Conservation (phyloP, 2,329 filamentous ascomycete species). For the Alternaria brassicae region DNA sequence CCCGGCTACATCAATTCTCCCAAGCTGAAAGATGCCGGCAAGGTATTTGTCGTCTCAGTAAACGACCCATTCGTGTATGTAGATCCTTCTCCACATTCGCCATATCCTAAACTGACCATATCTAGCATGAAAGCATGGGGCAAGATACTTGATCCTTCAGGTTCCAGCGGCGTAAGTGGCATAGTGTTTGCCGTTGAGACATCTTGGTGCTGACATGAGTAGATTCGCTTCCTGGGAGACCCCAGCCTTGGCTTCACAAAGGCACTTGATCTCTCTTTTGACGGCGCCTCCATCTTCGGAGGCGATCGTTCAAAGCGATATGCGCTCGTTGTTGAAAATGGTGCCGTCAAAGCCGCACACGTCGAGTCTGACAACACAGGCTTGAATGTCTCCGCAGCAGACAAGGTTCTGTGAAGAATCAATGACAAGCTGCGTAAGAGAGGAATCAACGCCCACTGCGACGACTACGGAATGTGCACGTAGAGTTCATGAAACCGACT, state of each 20-base stretch:
- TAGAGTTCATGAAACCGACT: not conserved
- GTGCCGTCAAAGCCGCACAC: conserved; percentile 80
- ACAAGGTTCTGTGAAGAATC: conserved; percentile 37
- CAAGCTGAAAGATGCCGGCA: conserved; percentile 77
- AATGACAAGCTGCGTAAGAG: not conserved
- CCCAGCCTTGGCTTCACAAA: conserved; percentile 81
- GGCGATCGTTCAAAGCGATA: conserved; percentile 86
- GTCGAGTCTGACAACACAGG: conserved; percentile 91
- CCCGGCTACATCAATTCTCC: conserved; percentile 85
- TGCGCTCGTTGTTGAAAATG: conserved; percentile 80
- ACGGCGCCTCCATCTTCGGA: conserved; percentile 80
- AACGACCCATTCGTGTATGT: conserved; percentile 94
- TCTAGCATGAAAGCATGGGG: conserved; percentile 88
- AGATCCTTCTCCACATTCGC: not conserved
- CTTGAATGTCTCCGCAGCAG: conserved; percentile 61
- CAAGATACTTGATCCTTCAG: conserved; percentile 75
- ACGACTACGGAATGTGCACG: not conserved
- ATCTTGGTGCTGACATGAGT: conserved; percentile 17
- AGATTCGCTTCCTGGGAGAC: conserved; percentile 91
- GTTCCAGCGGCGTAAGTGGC: conserved; percentile 75
- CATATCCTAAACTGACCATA: conserved; percentile 19
- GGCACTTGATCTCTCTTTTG: conserved; percentile 82
- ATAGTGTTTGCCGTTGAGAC: not conserved
- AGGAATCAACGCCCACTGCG: too few species aligned
- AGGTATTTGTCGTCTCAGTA: conserved; percentile 88